A percentile compares a stretch with the other conserved stretches of the same genome.
Conservation (phyloP, 495 filamentous ascomycete genomes). For the Pseudoneurospora amorphoporcata region DNA sequence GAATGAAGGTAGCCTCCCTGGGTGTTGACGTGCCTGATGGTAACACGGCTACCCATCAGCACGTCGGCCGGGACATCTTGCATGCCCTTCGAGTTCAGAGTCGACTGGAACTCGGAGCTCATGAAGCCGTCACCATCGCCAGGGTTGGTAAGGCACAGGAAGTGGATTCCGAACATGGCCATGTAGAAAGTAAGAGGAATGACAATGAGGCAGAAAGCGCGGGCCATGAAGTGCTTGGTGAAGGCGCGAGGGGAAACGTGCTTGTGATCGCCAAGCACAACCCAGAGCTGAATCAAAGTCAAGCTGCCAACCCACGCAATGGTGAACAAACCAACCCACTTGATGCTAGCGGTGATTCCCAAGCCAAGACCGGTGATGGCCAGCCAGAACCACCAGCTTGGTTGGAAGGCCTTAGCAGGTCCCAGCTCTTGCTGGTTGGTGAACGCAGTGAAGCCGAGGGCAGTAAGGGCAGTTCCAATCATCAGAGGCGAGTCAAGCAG, state of each 20-base stretch:
- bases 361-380: constrained; percentile 74
- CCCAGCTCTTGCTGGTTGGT: constrained; percentile 95
- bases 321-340: constrained; percentile 98
- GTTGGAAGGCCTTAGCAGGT: constrained; percentile 70
- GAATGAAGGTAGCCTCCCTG: constrained; percentile 97
- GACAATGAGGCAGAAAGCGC: constrained; percentile 83
- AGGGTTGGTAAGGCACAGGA: constrained; percentile 82
- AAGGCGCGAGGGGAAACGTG: constrained; percentile 75
- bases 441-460: constrained; percentile 82
- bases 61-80: constrained; percentile 89
- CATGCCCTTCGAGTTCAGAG: constrained; percentile 92
- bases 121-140: constrained; percentile 98
- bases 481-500: constrained; percentile 92
- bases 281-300: constrained; percentile 87
- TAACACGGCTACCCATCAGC: constrained; percentile 74
- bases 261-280: constrained; percentile 78
- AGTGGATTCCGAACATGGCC: constrained; percentile 93
- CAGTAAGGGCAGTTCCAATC: constrained; percentile 87
- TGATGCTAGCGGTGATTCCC: constrained; percentile 88
- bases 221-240: constrained; percentile 90
- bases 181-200: constrained; percentile 88
- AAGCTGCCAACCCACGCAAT: constrained; percentile 95
- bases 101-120: constrained; percentile 98
- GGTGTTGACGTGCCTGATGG: constrained; percentile 86
- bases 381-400: constrained; percentile 98